Base-by-base conservation (phyloP, 2,329 filamentous ascomycete genomes). In the Alternaria sp. region DNA sequence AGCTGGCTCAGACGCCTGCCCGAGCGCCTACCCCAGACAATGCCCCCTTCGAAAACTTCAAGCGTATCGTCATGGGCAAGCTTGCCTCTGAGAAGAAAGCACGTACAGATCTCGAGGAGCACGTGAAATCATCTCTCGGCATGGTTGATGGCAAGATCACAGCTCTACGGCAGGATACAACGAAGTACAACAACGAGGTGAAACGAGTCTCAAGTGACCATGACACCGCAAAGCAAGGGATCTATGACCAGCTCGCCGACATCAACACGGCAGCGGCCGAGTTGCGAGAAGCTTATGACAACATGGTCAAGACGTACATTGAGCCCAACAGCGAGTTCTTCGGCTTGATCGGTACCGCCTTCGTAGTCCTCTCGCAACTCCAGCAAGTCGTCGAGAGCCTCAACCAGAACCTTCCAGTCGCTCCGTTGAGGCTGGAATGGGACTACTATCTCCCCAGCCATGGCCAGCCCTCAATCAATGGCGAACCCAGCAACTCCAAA, bases 351-450 rank as follows among this genome's bases (percentile, higher is more conserved):
- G 54, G 57, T 6, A 44, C 15, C 0, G 23, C 64, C 1, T 43
- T 69, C 7, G 7, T 59, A 1, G 46, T 61, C 11, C 15, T 61
- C 17, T 30, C 43, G 10, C 57, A 68, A 46, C 5, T 70, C 7
- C 64, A 68, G 17, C 43, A 59, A 19, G 17, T 62, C 11, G 17
- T 65, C 7, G 56, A 69, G 9, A 21, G 30, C n/a, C 25, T 69
- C 5, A 71, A 69, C 15, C 54, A 66, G 44, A 69, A 67, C 6
- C 15, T 62, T 3, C 55, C 61, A 3, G 51, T 53, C 23, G 49
- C 47, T 8, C 51, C 57, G 13, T 12, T 65, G 9, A 55, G 30
- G 26, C 10, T 65, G 8, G 32, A 56, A 2, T 65, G 50, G 51
- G 25, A 30, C 10, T 45, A 25, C 32, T 52, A 62, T 6, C 51